Conservation (phyloP, 2,329 filamentous ascomycete genomes). For the Ophiocordyceps unilateralis region DNA sequence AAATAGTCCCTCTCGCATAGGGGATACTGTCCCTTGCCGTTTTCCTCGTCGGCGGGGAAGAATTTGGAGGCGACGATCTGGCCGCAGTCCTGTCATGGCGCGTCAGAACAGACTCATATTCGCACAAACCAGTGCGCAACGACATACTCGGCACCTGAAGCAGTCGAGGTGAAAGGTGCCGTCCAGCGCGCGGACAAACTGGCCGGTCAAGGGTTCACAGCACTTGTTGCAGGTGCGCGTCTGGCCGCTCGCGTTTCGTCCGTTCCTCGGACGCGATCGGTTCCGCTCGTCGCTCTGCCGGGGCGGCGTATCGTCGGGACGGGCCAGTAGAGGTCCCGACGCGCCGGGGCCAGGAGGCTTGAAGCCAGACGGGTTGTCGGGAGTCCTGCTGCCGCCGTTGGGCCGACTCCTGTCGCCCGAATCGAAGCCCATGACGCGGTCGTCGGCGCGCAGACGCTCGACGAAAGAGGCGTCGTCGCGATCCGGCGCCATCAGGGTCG, state of each 20-base stretch:
- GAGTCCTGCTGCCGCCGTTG: constrained; percentile 18
- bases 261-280: constrained; percentile 34
- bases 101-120: not conserved
- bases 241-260: constrained; percentile 40
- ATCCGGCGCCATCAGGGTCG: constrained; percentile 26
- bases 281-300: constrained; percentile 40
- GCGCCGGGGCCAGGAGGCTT: constrained; percentile 18
- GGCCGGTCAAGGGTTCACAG: constrained; percentile 69
- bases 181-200: constrained; percentile 86
- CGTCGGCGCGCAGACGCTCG: constrained; percentile 8
- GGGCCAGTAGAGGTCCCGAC: constrained; percentile 11
- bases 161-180: constrained; percentile 95
- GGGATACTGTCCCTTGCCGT: constrained; percentile 74
- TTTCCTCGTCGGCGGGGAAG: constrained; percentile 87
- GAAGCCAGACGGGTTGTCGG: constrained; percentile 17
- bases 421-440: constrained; percentile 11
- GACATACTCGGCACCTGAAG: constrained; percentile 81
- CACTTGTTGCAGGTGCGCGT: constrained; percentile 71
- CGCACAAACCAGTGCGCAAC: not conserved
- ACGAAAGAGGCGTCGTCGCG: constrained; percentile 21
- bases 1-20: constrained; percentile 98
- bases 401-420: constrained; percentile 18
- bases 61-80: constrained; percentile 98
- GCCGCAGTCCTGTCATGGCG: constrained; percentile 59
- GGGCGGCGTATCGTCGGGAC: constrained; percentile 22